phyloP scores from a whole-genome alignment of 78 protist genomes.

The Dictyostelium intermedium region DNA sequence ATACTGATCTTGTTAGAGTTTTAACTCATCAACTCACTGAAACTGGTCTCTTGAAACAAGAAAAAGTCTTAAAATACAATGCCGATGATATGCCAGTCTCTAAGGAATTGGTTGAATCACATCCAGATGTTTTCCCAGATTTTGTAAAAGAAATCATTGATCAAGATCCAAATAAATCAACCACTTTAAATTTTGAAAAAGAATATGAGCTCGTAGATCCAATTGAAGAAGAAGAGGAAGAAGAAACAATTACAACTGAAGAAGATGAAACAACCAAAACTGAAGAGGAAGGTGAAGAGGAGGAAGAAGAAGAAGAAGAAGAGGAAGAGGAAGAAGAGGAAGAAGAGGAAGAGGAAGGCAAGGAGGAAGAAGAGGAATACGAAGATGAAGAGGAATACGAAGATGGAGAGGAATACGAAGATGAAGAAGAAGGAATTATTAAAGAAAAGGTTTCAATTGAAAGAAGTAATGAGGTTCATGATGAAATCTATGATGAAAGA shows the following conservation, averaged over 20 bases:
- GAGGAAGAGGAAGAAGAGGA: not conserved
- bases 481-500: conserved; percentile 52
- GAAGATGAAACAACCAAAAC: no score
- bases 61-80: conserved; percentile 3
- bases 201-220: no score
- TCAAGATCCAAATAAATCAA: not conserved
- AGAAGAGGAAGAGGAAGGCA: no score
- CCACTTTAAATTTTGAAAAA: no score
- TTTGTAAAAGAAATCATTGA: not conserved
- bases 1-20: conserved; percentile 59
- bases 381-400: no score
- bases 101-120: conserved; percentile 19
- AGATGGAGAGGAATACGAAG: no score
- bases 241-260: not conserved
- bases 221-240: not conserved
- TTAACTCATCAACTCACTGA: conserved; percentile 44
- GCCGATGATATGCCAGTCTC: conserved; percentile 34
- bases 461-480: not conserved
- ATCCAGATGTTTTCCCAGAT: conserved; percentile 29
- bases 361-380: no score
- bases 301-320: not conserved
- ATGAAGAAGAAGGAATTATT: no score
- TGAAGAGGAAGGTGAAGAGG: no score
- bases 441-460: no score
- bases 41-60: conserved; percentile 26